These are phyloP conservation scores for Lophiostoma macrostomum DNA, from an alignment of 495 filamentous ascomycete genomes.

Conservation along the genomic window DNA sequence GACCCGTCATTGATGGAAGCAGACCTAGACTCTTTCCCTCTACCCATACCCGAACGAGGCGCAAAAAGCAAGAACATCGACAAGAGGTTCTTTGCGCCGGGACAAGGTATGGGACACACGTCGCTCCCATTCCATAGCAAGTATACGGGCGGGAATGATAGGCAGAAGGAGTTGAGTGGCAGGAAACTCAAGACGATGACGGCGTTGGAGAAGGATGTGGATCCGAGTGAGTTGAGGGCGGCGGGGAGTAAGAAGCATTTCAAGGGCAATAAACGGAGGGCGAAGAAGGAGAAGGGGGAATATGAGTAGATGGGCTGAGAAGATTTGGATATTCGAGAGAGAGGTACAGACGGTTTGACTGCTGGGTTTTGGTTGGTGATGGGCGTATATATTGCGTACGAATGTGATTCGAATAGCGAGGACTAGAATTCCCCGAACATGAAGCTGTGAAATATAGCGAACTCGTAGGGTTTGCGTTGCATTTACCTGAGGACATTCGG, in stretches of 20 bases:
- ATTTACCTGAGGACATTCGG: too few relatives aligned
- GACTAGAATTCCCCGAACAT: too few relatives aligned
- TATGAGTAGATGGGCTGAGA: too few relatives aligned
- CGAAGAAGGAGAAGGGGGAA: conserved; percentile 54
- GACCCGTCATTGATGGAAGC: conserved; percentile 41
- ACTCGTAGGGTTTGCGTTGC: too few relatives aligned
- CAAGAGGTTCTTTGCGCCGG: conserved; percentile 76
- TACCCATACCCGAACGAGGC: conserved; percentile 51
- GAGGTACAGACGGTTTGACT: too few relatives aligned
- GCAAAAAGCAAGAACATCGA: conserved; percentile 74
- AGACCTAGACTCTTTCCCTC: conserved; percentile 37
- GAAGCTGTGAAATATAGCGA: too few relatives aligned
- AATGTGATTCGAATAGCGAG: too few relatives aligned
- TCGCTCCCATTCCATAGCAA: conserved; percentile 80
- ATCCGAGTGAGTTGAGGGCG: conserved; percentile 73
- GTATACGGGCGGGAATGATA: conserved; percentile 83
- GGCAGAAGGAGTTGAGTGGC: conserved; percentile 75
- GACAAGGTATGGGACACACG: conserved; percentile 60
- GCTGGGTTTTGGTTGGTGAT: too few relatives aligned
- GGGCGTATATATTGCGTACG: too few relatives aligned
- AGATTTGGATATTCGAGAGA: too few relatives aligned
- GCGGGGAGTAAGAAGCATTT: conserved; percentile 94
- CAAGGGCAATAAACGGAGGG: conserved; percentile 61
- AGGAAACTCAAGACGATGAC: conserved; percentile 81
- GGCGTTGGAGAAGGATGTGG: conserved; percentile 79